phyloP scores from a whole-genome alignment of 179 eudicot species.

The Spinacia oleracea region DNA sequence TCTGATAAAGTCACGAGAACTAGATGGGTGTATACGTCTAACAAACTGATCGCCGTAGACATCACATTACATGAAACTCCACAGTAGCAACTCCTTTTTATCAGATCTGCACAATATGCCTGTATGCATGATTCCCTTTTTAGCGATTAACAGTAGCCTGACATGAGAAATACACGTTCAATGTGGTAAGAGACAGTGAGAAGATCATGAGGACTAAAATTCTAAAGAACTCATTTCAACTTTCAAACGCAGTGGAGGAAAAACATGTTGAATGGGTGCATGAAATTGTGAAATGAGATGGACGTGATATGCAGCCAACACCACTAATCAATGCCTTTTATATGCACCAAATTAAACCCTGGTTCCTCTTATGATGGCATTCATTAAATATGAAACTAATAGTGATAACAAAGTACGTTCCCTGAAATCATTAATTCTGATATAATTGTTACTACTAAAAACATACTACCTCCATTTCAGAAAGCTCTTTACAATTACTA shows the following conservation, averaged over 20 bases:
- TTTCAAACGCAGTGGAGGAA: not conserved
- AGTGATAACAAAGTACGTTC: too few species aligned
- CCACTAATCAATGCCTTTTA: too few species aligned
- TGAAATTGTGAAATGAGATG: not conserved
- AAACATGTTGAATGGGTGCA: not conserved
- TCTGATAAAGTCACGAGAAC: too few species aligned
- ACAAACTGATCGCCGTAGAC: not conserved
- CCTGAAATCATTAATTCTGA: too few species aligned
- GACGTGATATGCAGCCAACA: not conserved
- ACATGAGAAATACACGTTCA: not conserved
- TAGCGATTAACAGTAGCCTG: conserved; percentile 78
- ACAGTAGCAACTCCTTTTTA: conserved; percentile 68
- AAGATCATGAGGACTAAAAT: not conserved
- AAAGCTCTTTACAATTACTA: too few species aligned
- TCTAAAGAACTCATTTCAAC: not conserved
- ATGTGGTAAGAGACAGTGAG: not conserved
- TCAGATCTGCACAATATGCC: conserved; percentile 68
- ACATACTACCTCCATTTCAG: too few species aligned
- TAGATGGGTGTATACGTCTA: too few species aligned
- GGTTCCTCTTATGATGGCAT: too few species aligned
- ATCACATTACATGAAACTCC: conserved; percentile 54
- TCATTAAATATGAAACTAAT: too few species aligned
- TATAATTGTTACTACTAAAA: too few species aligned
- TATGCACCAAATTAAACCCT: too few species aligned
- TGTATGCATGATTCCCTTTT: conserved; percentile 71